A percentile compares a stretch with the other conserved stretches of the same genome.
Conservation (phyloP, 768 basidiomycete genomes). For the Tubosaeta sp. region DNA sequence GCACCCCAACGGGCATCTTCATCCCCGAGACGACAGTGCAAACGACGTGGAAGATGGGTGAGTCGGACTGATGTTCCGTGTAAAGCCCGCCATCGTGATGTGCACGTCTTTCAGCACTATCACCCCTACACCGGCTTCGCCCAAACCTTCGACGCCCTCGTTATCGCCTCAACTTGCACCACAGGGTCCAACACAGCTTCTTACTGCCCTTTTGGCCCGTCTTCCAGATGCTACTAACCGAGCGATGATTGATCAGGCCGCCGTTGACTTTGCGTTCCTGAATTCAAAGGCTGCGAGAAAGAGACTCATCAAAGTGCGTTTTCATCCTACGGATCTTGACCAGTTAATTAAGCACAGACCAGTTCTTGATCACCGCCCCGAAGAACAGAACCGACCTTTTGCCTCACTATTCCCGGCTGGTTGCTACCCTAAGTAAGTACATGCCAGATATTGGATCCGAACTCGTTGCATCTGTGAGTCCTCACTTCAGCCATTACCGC, state of each 20-base stretch:
- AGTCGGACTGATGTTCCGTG: background rate
- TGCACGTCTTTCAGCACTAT: conserved; percentile 34
- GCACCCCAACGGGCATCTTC: conserved; percentile 19
- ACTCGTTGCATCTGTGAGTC: conserved; percentile 70
- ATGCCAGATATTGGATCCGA: conserved; percentile 93
- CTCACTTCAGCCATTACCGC: background rate
- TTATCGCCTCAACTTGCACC: conserved; percentile 70
- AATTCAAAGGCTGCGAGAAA: conserved; percentile 97
- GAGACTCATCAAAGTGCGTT: conserved; percentile 72
- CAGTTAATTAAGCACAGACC: conserved; percentile 10
- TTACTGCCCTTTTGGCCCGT: conserved; percentile 85
- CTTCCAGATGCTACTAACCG: conserved; percentile 94
- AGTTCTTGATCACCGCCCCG: conserved; percentile 81
- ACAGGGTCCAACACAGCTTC: conserved; percentile 88
- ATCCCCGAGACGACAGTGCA: conserved; percentile 11
- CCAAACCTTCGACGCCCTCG: conserved; percentile 55
- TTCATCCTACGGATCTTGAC: background rate
- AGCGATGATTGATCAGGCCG: conserved; percentile 84
- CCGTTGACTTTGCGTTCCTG: conserved; percentile 92
- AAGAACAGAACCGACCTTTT: conserved; percentile 87
- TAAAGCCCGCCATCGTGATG: conserved; percentile 36
- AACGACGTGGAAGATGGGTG: conserved; percentile 31
- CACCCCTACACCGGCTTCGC: conserved; percentile 68
- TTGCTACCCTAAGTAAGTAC: conserved; percentile 84
- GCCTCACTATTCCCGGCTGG: conserved; percentile 88